phyloP scores from a whole-genome alignment of 208 protist species.

The Phytomonas francai region DNA sequence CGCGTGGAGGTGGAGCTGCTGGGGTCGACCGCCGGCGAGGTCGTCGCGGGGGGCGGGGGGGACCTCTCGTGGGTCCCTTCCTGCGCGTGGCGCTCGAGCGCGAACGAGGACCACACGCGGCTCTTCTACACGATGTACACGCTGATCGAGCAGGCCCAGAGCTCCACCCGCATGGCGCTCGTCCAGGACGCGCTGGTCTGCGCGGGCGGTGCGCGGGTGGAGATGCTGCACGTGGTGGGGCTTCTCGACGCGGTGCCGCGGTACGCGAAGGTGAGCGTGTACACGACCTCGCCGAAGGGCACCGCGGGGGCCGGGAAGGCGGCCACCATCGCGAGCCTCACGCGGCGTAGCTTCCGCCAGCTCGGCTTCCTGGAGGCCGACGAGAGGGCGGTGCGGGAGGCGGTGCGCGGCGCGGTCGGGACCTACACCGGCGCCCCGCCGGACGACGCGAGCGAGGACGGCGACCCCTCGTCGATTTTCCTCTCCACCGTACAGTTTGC shows the following conservation, averaged over 20 bases:
- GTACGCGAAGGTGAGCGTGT: conserved; percentile 37
- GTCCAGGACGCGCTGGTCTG: conserved; percentile 48
- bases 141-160: conserved; percentile 24
- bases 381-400: conserved; percentile 28
- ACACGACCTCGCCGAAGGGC: conserved; percentile 4
- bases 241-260: conserved; percentile 26
- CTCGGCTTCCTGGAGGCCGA: conserved; percentile 41
- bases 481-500: conserved; percentile 66
- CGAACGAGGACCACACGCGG: conserved; percentile 54
- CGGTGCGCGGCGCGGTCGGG: conserved; percentile 6
- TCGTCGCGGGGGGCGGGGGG: conserved; percentile 20
- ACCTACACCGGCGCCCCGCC: background rate
- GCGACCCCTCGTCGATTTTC: conserved; percentile 20
- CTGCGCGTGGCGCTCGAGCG: conserved; percentile 56
- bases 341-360: conserved; percentile 28
- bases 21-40: conserved; percentile 35
- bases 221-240: conserved; percentile 61
- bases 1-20: conserved; percentile 65
- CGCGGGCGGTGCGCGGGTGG: conserved; percentile 30
- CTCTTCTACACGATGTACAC: conserved; percentile 66
- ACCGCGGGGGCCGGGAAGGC: conserved; percentile 18
- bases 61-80: conserved; percentile 41
- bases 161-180: conserved; percentile 16
- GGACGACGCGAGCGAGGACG: conserved; percentile 6
- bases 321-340: conserved; percentile 55